phyloP scores from a whole-genome alignment of 2,329 filamentous ascomycete species.

The Bipolaris zeicola region DNA sequence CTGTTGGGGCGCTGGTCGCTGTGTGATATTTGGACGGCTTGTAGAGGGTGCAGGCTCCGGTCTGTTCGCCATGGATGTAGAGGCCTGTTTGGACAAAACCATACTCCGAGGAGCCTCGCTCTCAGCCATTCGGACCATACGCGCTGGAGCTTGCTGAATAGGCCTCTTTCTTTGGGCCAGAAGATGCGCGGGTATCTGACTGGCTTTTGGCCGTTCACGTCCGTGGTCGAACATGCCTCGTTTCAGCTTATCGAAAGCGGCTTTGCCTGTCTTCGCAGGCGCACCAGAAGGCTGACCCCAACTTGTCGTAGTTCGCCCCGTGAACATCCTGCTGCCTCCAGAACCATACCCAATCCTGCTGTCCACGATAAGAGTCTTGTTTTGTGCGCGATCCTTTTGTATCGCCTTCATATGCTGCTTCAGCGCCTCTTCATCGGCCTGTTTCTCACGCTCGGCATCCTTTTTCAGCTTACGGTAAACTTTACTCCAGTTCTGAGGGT shows the following conservation, averaged over 20 bases:
- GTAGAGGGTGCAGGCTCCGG: slow-evolving; percentile 7
- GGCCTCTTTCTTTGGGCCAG: slow-evolving; percentile 31
- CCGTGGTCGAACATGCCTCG: slow-evolving; percentile 43
- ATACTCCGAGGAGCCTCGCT: slow-evolving; percentile 31
- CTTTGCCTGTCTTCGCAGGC: slow-evolving; percentile 44
- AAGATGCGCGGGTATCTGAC: slow-evolving; percentile 36
- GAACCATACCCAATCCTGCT: slow-evolving; percentile 32
- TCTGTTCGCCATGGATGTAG: slow-evolving; percentile 25
- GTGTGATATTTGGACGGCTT: slow-evolving; percentile 29
- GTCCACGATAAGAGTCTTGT: slow-evolving; percentile 42
- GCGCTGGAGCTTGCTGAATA: slow-evolving; percentile 36
- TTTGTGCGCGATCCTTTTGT: slow-evolving; percentile 37
- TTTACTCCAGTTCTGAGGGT: slow-evolving; percentile 75
- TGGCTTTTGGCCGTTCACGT: slow-evolving; percentile 37
- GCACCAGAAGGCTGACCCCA: slow-evolving; percentile 34
- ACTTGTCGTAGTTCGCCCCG: slow-evolving; percentile 19
- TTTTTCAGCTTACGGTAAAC: slow-evolving; percentile 65
- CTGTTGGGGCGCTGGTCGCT: slow-evolving; percentile 25
- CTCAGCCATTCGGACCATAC: slow-evolving; percentile 41
- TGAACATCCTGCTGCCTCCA: slow-evolving; percentile 23
- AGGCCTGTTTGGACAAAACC: slow-evolving; percentile 35
- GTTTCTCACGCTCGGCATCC: slow-evolving; percentile 47
- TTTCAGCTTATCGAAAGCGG: slow-evolving; percentile 43
- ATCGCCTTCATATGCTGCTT: slow-evolving; percentile 41
- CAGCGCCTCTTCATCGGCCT: slow-evolving; percentile 39